Conservation (phyloP, 768 basidiomycete species). For the Fistulinella prunicolor region DNA sequence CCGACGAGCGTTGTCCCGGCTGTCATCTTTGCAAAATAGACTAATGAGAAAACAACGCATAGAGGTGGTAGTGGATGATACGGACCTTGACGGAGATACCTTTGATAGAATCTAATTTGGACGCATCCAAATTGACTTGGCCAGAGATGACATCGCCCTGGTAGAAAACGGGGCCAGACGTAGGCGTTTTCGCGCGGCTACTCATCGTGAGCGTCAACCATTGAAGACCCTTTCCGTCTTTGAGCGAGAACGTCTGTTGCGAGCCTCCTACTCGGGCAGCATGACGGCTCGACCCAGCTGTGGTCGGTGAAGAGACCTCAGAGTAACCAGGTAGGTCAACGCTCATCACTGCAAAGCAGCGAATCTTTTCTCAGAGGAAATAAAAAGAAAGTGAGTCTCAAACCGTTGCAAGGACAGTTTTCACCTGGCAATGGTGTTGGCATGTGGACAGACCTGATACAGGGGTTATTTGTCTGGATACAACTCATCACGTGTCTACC, state of each 20-base stretch:
- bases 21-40: conserved; percentile 32
- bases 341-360: conserved; percentile 6
- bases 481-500: conserved; percentile 10
- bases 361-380: too few relatives aligned
- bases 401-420: too few relatives aligned
- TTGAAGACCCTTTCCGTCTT: conserved; percentile 38
- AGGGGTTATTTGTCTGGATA: conserved; percentile 16
- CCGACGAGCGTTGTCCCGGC: conserved; percentile 52
- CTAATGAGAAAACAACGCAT: too few relatives aligned
- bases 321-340: conserved; percentile 20
- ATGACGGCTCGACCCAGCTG: background rate
- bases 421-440: too few relatives aligned
- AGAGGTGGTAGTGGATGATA: conserved; percentile 2
- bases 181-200: conserved; percentile 39
- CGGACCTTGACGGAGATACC: conserved; percentile 46
- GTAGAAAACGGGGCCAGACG: conserved; percentile 44
- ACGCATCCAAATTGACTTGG: conserved; percentile 47
- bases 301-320: background rate
- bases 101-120: conserved; percentile 49
- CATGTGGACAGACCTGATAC: background rate
- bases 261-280: conserved; percentile 2
- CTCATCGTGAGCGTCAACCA: conserved; percentile 48
- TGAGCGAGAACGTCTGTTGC: conserved; percentile 42
- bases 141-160: conserved; percentile 51
- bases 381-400: too few relatives aligned